Evolutionary conservation across 2,329 filamentous ascomycete species (phyloP), one percentile per base, ranked within the genome.

Genomic region (Trichoderma brevicompactum): DNA sequence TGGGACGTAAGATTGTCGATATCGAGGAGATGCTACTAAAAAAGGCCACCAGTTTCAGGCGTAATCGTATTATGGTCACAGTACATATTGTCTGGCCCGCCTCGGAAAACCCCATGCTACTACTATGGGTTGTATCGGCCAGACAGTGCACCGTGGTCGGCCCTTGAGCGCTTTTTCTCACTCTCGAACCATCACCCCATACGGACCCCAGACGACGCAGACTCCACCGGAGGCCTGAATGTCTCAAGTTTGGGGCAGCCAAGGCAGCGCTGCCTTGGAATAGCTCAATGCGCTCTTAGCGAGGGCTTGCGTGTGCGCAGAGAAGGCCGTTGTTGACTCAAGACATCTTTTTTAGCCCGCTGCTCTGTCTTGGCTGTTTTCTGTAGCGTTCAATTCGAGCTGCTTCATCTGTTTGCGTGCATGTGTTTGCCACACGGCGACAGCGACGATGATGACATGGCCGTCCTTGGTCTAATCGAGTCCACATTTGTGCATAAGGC

Each of bases 141-240:
- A 38, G 40, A 63, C 34, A 41, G 58, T 43, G 58, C 48, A 62
- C 59, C 38, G 59, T 53, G 23, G 38, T 62, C 48, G 54, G 43
- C 32, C 55, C 32, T 46, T 63, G 60, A 54, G 60, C 49, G 60
- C 49, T 63, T 63, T 63, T 63, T 54, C 17, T 53, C 49, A 12
- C 41, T n/a, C 59, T 62, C 60, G 60, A 63, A 54, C 59, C 60
- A 62, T 53, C 40, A 63, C 60, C 60, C 60, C 60, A 63, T 63
- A 44, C 60, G 10, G 59, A 62, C 49, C 60, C 60, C 49, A 52
- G 49, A 43, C 50, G 19, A 28, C 44, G 9, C 19, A 28, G 32
- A 53, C 60, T 46, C 60, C 60, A 63, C 60, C 19, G 9, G 56
- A 38, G 49, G 28, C 60, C 49, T 63, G 60, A 53, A 63, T 38